Evolutionary conservation across 225 moss, liverwort and hornwort species (phyloP).

Genomic region (Antitrichia curtipendula): DNA sequence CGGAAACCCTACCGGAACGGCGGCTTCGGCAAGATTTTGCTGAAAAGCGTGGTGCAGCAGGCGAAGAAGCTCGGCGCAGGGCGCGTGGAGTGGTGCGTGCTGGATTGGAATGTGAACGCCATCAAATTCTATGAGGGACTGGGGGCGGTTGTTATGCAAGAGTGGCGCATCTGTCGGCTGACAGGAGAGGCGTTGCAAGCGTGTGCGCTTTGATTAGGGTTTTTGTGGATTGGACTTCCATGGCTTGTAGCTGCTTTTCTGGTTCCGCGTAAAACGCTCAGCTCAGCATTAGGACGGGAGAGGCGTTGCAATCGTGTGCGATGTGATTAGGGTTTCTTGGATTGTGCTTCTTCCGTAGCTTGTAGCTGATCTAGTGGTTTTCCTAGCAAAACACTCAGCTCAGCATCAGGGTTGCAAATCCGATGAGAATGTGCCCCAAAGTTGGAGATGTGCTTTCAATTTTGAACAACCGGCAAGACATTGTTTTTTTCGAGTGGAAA

Average conservation of each 20-base stretch:
- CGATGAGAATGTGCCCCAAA: neutral
- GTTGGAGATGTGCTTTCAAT: neutral
- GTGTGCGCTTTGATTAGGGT: constrained; percentile 23
- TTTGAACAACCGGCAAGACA: neutral
- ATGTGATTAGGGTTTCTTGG: constrained; percentile 5
- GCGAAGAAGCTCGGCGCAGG: constrained; percentile 37
- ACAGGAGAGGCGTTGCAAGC: constrained; percentile 31
- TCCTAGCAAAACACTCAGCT: neutral
- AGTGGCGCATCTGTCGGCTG: constrained; percentile 60
- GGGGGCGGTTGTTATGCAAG: constrained; percentile 39
- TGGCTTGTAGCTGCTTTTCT: neutral
- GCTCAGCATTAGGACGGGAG: constrained; percentile 6
- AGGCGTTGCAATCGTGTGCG: constrained; percentile 1
- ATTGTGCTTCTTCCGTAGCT: neutral
- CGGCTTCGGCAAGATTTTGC: constrained; percentile 48
- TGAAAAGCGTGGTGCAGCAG: constrained; percentile 52
- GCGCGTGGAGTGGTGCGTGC: constrained; percentile 63
- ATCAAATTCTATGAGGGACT: constrained; percentile 57
- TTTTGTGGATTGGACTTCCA: neutral
- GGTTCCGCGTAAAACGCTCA: neutral
- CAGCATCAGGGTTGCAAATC: neutral
- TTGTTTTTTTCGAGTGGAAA: neutral
- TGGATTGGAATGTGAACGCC: constrained; percentile 61
- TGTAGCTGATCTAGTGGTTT: neutral
- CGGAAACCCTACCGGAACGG: constrained; percentile 35